These are phyloP conservation scores for Hansenula lynferdii DNA, from an alignment of 1,139 yeast species.

Conservation along the genomic window DNA sequence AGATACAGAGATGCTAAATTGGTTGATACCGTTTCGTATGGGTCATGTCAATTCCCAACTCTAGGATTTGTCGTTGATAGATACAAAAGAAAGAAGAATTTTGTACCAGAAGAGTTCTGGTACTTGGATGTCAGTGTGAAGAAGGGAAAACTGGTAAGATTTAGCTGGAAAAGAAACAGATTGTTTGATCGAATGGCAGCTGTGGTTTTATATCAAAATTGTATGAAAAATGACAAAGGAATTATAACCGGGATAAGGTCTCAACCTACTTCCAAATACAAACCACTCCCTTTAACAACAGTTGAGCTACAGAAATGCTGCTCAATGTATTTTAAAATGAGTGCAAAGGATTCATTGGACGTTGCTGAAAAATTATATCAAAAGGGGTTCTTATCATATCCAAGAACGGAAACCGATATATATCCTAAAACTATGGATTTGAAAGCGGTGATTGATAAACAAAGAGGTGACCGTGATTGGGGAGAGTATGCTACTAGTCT, in stretches of 20 bases:
- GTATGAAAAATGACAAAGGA: conserved; percentile 48
- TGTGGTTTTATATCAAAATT: conserved; percentile 58
- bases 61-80: conserved; percentile 96
- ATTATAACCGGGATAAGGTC: conserved; percentile 46
- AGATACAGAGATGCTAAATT: conserved; percentile 16
- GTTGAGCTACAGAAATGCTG: conserved; percentile 94
- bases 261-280: conserved; percentile 68
- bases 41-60: conserved; percentile 97
- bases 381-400: conserved; percentile 84
- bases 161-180: conserved; percentile 63
- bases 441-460: conserved; percentile 52
- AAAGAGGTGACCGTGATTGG: conserved; percentile 45
- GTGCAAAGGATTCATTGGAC: conserved; percentile 78
- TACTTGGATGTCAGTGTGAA: conserved; percentile 48
- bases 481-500: conserved; percentile 39
- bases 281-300: conserved; percentile 90
- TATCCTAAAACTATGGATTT: conserved; percentile 79
- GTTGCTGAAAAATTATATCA: conserved; percentile 87
- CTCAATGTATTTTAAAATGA: conserved; percentile 63
- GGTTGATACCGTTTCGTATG: conserved; percentile 57
- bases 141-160: conserved; percentile 33
- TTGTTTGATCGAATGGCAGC: conserved; percentile 72
- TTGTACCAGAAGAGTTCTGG: conserved; percentile 83
- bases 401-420: conserved; percentile 94
- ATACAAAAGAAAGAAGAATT: conserved; percentile 66